phyloP scores from a whole-genome alignment of 2,329 filamentous ascomycete species.

The Zasmidium angulare region DNA sequence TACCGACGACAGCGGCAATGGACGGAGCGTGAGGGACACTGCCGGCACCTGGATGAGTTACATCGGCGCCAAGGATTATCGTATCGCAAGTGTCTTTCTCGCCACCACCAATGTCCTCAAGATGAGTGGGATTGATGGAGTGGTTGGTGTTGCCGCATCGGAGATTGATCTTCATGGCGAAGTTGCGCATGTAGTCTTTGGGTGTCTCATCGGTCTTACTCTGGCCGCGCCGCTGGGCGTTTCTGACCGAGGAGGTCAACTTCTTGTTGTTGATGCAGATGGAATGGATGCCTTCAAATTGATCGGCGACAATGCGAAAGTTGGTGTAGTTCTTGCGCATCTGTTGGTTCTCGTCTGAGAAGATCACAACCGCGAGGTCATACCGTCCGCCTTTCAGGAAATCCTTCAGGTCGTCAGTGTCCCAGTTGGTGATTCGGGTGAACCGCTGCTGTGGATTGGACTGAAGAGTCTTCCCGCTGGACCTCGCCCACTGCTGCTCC shows the following conservation, averaged over 20 bases:
- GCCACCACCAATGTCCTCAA: background rate
- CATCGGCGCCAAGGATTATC: constrained; percentile 45
- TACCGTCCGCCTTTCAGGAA: too few relatives aligned
- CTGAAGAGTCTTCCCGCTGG: too few relatives aligned
- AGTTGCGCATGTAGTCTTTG: constrained; percentile 12
- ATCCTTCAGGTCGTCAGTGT: background rate
- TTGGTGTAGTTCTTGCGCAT: background rate
- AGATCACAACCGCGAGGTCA: background rate
- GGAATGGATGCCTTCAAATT: constrained; percentile 11
- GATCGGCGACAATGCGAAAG: constrained; percentile 13
- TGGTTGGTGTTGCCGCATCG: constrained; percentile 17
- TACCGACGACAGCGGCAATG: constrained; percentile 44
- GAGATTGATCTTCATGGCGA: constrained; percentile 22
- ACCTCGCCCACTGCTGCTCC: too few relatives aligned
- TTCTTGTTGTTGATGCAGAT: constrained; percentile 7
- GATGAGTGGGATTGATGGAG: background rate
- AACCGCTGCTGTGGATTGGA: too few relatives aligned
- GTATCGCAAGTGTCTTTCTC: constrained; percentile 22
- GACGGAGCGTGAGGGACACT: constrained; percentile 34
- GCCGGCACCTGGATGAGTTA: constrained; percentile 40
- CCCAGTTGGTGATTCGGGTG: too few relatives aligned
- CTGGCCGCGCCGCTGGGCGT: background rate
- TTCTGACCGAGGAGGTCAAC: constrained; percentile 5
- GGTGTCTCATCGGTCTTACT: background rate
- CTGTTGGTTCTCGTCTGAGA: background rate